Conservation (phyloP, 208 protist species). For the Leishmania turanica region DNA sequence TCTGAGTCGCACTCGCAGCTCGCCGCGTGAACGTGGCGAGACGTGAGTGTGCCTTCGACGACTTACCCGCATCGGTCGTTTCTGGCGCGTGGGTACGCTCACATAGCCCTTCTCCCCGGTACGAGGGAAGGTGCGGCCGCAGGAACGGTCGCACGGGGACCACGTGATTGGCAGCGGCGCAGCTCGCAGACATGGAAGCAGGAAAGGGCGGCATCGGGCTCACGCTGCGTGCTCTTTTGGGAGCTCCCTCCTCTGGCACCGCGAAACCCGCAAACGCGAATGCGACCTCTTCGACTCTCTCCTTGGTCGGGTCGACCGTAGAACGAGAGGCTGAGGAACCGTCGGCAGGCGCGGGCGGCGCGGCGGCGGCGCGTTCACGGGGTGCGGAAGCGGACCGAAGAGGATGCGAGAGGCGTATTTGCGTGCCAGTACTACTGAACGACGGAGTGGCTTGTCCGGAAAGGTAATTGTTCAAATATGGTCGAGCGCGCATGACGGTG, state of each 20-base stretch:
- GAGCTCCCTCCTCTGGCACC: background rate
- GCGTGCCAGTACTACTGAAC: background rate
- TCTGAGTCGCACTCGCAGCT: background rate
- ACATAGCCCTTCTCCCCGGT: background rate
- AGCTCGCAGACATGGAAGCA: background rate
- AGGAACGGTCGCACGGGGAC: conserved; percentile 10
- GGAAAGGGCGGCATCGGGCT: background rate
- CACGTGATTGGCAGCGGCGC: background rate
- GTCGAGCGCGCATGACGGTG: background rate
- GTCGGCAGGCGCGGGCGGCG: background rate
- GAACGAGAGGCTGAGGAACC: background rate
- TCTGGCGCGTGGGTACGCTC: background rate
- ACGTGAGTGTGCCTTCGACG: background rate
- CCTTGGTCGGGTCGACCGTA: background rate
- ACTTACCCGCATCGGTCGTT: background rate
- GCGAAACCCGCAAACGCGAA: background rate
- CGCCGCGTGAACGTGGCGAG: conserved; percentile 7
- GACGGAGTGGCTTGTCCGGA: conserved; percentile 7
- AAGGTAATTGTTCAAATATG: conserved; percentile 31
- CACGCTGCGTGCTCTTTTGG: background rate
- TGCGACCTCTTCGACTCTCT: background rate
- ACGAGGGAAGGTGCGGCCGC: background rate
- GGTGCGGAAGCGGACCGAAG: background rate
- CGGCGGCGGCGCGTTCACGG: background rate
- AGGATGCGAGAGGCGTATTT: background rate